phyloP scores from a whole-genome alignment of 768 basidiomycete genomes.

The Hemileccinum impolitum region DNA sequence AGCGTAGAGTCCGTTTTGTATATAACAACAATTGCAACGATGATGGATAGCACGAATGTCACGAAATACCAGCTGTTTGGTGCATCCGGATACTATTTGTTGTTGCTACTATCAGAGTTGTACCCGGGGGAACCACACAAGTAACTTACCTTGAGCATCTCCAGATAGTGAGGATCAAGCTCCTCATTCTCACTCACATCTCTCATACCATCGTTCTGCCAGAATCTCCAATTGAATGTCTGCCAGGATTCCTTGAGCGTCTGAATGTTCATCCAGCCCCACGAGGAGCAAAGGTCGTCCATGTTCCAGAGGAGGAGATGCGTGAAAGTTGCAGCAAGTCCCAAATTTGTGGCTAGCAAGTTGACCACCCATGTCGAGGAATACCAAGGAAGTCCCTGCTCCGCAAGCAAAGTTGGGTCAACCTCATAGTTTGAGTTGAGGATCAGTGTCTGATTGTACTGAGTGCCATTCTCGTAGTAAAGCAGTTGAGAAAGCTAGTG shows the following conservation, averaged over 20 bases:
- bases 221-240: slow-evolving; percentile 36
- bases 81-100: slow-evolving; percentile 33
- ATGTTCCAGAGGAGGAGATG: slow-evolving; percentile 54
- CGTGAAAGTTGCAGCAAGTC: slow-evolving; percentile 46
- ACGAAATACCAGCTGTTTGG: slow-evolving; percentile 35
- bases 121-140: slow-evolving; percentile 6
- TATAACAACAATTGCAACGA: slow-evolving; percentile 52
- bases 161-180: slow-evolving; percentile 51
- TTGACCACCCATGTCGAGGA: slow-evolving; percentile 24
- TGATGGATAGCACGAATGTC: slow-evolving; percentile 28
- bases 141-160: slow-evolving; percentile 42
- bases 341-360: slow-evolving; percentile 17
- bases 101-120: not conserved
- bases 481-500: slow-evolving; percentile 43
- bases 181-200: slow-evolving; percentile 35
- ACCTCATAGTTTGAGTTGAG: slow-evolving; percentile 51
- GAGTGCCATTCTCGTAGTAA: slow-evolving; percentile 50
- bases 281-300: slow-evolving; percentile 45
- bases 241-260: slow-evolving; percentile 24
- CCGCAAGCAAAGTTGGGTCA: slow-evolving; percentile 44
- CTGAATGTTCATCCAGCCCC: slow-evolving; percentile 42
- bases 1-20: slow-evolving; percentile 53
- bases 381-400: slow-evolving; percentile 35
- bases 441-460: slow-evolving; percentile 52
- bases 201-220: slow-evolving; percentile 24